These are phyloP conservation scores for Maudiozyma saulgeensis DNA, from an alignment of 805 yeast species.

Conservation along the genomic window DNA sequence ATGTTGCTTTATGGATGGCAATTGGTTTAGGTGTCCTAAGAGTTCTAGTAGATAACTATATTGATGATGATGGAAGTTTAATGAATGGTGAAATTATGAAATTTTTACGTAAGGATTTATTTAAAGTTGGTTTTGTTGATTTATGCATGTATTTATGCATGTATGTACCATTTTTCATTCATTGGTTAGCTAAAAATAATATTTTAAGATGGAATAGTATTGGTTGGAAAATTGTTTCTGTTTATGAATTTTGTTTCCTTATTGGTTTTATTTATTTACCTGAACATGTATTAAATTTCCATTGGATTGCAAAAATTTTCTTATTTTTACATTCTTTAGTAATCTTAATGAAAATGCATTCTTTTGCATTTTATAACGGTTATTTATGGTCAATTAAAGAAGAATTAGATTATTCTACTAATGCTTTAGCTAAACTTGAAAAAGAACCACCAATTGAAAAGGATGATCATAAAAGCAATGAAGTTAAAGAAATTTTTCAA, in stretches of 20 bases:
- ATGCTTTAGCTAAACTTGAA: constrained; percentile 33
- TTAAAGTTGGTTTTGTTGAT: constrained; percentile 67
- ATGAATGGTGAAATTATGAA: constrained; percentile 44
- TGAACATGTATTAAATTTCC: constrained; percentile 40
- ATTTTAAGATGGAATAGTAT: constrained; percentile 47
- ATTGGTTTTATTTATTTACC: constrained; percentile 48
- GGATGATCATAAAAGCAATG: constrained; percentile 6
- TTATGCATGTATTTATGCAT: constrained; percentile 59
- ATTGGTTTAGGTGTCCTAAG: constrained; percentile 47
- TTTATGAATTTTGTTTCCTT: constrained; percentile 48
- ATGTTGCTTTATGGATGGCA: constrained; percentile 68
- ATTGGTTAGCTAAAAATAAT: constrained; percentile 38
- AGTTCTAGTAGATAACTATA: constrained; percentile 44
- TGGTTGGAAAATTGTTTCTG: constrained; percentile 57
- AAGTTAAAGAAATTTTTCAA: constrained; percentile 24
- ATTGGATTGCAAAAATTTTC: constrained; percentile 89
- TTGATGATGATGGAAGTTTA: constrained; percentile 32
- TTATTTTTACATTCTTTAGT: constrained; percentile 77
- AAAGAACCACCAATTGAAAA: constrained; percentile 3
- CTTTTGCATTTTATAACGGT: constrained; percentile 85
- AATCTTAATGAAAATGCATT: constrained; percentile 87
- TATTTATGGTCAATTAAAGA: constrained; percentile 59
- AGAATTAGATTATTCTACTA: constrained; percentile 44
- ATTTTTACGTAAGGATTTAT: constrained; percentile 50
- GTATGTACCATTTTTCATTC: constrained; percentile 54